These are phyloP conservation scores for Moniliella sp. DNA, from an alignment of 1,284 basidiomycete species.

Conservation along the genomic window DNA sequence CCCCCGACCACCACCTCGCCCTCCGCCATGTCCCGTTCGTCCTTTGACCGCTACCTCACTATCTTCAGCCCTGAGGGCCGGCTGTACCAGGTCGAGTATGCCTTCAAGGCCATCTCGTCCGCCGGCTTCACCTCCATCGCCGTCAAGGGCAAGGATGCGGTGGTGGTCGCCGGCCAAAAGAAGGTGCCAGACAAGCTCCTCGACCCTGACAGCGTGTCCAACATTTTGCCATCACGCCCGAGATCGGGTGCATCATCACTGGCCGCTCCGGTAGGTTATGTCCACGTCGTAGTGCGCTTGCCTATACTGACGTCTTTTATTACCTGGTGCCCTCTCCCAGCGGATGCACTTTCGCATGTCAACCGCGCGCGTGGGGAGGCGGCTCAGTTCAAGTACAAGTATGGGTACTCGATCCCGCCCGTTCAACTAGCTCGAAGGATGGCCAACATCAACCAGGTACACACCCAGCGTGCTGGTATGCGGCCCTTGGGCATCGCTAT, in stretches of 20 bases:
- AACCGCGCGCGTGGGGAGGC: slow-evolving; percentile 70
- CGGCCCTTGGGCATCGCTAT: slow-evolving; percentile 86
- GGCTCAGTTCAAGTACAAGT: slow-evolving; percentile 78
- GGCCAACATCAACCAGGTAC: slow-evolving; percentile 97
- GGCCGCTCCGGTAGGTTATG: slow-evolving; percentile 57
- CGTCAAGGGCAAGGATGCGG: slow-evolving; percentile 76
- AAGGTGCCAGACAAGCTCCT: slow-evolving; percentile 99
- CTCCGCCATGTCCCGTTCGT: slow-evolving; percentile 24
- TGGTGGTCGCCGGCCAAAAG: slow-evolving; percentile 88
- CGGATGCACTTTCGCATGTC: slow-evolving; percentile 80
- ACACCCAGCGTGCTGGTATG: slow-evolving; percentile 92
- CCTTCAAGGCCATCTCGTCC: slow-evolving; percentile 94
- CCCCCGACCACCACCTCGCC: too few species aligned
- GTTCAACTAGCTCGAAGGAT: slow-evolving; percentile 77
- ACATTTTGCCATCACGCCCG: slow-evolving; percentile 88
- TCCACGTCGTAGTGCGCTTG: neutral
- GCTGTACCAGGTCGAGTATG: slow-evolving; percentile 44
- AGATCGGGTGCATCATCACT: slow-evolving; percentile 92
- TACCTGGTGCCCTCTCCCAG: slow-evolving; percentile 36
- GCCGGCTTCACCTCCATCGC: slow-evolving; percentile 84
- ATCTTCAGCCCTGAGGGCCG: slow-evolving; percentile 32
- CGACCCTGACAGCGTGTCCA: slow-evolving; percentile 78
- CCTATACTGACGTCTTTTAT: neutral
- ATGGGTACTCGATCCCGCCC: slow-evolving; percentile 89
- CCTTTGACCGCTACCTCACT: slow-evolving; percentile 32